phyloP scores from a whole-genome alignment of 306 rosid genomes.

The Canavalia ensiformis region DNA sequence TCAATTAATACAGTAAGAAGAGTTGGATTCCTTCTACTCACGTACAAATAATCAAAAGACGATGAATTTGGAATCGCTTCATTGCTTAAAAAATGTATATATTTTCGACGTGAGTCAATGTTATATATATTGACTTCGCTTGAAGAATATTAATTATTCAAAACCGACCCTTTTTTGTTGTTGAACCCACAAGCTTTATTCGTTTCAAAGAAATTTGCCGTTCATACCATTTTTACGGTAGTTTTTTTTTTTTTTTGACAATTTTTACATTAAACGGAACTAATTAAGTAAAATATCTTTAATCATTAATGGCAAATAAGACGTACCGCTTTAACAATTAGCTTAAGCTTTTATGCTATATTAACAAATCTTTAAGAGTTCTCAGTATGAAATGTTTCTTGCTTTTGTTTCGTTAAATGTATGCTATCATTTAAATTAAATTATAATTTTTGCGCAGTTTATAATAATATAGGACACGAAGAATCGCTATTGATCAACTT shows the following conservation, averaged over 20 bases:
- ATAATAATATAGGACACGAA: no score
- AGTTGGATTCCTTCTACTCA: conserved; percentile 4
- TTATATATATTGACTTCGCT: not conserved
- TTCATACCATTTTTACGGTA: no score
- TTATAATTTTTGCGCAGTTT: no score
- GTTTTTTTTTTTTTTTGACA: no score
- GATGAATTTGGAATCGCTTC: not conserved
- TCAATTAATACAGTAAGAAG: not conserved
- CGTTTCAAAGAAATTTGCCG: not conserved
- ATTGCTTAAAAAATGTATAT: not conserved
- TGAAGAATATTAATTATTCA: not conserved
- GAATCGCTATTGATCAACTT: no score
- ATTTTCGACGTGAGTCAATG: not conserved
- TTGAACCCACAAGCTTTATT: not conserved
- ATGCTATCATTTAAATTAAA: no score
- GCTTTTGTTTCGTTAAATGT: no score
- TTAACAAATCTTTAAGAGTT: not conserved
- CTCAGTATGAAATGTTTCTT: no score
- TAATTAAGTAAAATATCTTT: not conserved
- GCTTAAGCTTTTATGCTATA: not conserved
- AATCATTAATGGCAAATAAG: not conserved
- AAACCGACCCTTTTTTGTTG: not conserved
- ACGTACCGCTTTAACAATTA: not conserved
- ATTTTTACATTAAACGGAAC: not conserved
- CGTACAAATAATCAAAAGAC: conserved; percentile 18